Percentiles rank a stretch among this genome's conserved stretches.
Conservation (phyloP, 371 early-diverging fungal species). For the Mortierella sp. region DNA sequence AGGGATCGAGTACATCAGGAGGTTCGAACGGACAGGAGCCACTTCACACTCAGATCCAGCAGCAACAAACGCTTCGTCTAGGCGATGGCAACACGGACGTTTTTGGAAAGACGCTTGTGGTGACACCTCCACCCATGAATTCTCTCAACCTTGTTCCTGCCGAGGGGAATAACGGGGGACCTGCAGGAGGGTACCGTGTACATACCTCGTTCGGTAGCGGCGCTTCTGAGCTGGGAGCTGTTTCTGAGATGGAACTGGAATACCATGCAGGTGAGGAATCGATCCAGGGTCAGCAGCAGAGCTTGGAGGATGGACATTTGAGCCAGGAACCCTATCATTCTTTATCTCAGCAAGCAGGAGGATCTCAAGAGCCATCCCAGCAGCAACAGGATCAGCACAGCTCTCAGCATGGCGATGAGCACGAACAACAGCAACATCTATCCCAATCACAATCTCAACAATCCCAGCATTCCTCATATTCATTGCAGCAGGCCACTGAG, state of each 20-base stretch:
- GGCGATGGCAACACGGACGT: slow-evolving; percentile 4
- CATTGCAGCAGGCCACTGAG: slow-evolving; percentile 4
- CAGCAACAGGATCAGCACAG: no score
- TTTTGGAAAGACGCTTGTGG: slow-evolving; percentile 5
- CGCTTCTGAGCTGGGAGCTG: background rate
- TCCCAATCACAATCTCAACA: slow-evolving; percentile 2
- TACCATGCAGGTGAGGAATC: background rate
- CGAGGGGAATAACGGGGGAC: background rate
- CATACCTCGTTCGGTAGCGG: slow-evolving; percentile 2
- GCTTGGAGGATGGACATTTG: background rate
- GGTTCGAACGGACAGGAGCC: background rate
- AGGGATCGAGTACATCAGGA: slow-evolving; percentile 6
- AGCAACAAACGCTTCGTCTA: background rate
- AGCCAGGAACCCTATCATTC: background rate
- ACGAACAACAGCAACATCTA: background rate
- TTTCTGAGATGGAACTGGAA: background rate
- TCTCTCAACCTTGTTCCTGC: slow-evolving; percentile 2
- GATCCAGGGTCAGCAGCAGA: background rate
- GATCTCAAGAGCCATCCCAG: background rate
- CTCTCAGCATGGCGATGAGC: background rate
- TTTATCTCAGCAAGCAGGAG: background rate
- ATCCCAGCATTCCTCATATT: slow-evolving; percentile 8
- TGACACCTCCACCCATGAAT: background rate
- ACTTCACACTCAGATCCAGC: background rate
- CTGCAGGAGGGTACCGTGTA: background rate